A percentile compares a stretch with the other conserved stretches of the same genome.
These are phyloP conservation scores for Senna siamea DNA, from an alignment of 306 rosid genomes.

Conservation along the genomic window DNA sequence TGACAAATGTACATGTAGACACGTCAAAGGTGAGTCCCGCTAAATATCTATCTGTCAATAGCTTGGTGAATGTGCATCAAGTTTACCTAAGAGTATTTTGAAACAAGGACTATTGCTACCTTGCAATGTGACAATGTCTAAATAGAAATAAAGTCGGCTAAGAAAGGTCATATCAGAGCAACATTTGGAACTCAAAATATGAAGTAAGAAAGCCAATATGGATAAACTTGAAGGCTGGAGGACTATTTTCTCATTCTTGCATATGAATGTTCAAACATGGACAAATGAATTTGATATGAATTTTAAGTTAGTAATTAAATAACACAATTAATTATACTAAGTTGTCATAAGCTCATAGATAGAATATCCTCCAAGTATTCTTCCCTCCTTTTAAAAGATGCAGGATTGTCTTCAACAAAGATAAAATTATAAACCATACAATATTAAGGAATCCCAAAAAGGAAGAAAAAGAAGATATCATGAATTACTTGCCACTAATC, in stretches of 20 bases:
- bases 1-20: not conserved
- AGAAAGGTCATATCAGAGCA: not conserved
- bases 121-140: slow-evolving; percentile 10
- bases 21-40: not conserved
- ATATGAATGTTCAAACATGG: not conserved
- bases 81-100: not conserved
- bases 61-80: not conserved
- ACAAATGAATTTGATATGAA: slow-evolving; percentile 7
- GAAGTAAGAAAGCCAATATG: slow-evolving; percentile 12
- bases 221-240: not conserved
- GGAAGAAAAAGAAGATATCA: slow-evolving; percentile 23
- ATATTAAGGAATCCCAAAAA: slow-evolving; percentile 20
- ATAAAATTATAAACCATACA: slow-evolving; percentile 21
- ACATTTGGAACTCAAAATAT: not conserved
- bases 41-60: not conserved
- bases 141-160: not conserved
- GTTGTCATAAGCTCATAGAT: not conserved
- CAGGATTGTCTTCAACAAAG: slow-evolving; percentile 5
- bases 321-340: not conserved
- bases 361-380: no score
- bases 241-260: not conserved
- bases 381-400: not conserved
- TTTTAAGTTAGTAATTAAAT: slow-evolving; percentile 6
- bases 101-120: not conserved
- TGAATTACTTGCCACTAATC: slow-evolving; percentile 35